phyloP scores from a whole-genome alignment of 1,284 basidiomycete species.

The Tilletia horrida region DNA sequence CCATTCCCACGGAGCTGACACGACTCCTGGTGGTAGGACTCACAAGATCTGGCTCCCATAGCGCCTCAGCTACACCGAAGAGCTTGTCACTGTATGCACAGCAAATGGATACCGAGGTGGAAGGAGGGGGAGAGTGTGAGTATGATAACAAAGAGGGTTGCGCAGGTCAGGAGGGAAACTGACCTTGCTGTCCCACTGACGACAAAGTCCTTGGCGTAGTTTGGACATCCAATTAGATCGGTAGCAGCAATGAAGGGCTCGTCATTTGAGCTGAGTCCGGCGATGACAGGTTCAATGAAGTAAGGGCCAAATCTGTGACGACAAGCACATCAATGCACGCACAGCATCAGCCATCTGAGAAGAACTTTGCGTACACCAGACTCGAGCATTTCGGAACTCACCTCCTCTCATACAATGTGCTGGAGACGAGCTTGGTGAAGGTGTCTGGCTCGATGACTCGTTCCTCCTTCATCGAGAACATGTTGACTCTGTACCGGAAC shows the following conservation, averaged over 20 bases:
- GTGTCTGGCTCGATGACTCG: constrained; percentile 93
- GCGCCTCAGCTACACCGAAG: constrained; percentile 93
- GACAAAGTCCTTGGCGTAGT: constrained; percentile 94
- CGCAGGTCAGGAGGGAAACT: too few relatives aligned
- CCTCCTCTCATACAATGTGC: constrained; percentile 92
- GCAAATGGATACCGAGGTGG: too few relatives aligned
- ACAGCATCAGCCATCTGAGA: too few relatives aligned
- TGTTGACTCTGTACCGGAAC: constrained; percentile 84
- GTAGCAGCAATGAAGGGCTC: constrained; percentile 95
- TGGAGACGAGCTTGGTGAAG: constrained; percentile 91
- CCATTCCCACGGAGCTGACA: too few relatives aligned
- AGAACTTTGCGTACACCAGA: too few relatives aligned
- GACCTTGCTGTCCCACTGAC: constrained; percentile 82
- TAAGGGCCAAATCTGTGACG: constrained; percentile 82
- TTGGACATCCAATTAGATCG: constrained; percentile 93
- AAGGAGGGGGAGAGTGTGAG: not conserved
- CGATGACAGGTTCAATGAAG: constrained; percentile 95
- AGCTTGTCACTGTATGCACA: constrained; percentile 68
- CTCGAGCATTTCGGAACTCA: too few relatives aligned
- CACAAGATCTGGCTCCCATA: constrained; percentile 93
- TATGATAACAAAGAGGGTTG: not conserved
- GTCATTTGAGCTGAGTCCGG: constrained; percentile 72
- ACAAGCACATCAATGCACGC: too few relatives aligned
- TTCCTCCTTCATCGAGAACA: constrained; percentile 99
- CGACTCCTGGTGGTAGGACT: constrained; percentile 31